Conservation (phyloP, 495 filamentous ascomycete species). For the Hypoxylon perforatum region DNA sequence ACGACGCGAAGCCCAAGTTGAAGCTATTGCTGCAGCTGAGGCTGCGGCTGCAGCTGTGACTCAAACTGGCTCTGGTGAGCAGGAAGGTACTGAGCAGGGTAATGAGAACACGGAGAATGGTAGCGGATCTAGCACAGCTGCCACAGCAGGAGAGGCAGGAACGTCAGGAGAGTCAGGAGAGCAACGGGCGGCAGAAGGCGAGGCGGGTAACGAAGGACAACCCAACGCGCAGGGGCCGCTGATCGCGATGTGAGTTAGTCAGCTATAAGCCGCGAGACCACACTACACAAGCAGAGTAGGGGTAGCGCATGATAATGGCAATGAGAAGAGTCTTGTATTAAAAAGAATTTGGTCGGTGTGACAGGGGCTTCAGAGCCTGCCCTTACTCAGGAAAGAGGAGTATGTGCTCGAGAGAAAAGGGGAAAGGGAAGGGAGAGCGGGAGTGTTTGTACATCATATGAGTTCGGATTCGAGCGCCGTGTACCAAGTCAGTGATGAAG, state of each 20-base stretch:
- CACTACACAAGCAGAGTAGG: neutral
- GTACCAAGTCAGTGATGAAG: too few species aligned
- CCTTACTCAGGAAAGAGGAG: too few species aligned
- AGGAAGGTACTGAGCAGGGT: slow-evolving; percentile 13
- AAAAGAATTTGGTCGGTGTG: neutral
- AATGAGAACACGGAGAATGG: slow-evolving; percentile 2
- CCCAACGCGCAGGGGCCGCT: slow-evolving; percentile 18
- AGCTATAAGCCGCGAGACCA: neutral
- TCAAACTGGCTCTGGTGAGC: slow-evolving; percentile 3
- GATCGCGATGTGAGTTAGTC: slow-evolving; percentile 13
- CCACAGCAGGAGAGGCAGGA: slow-evolving; percentile 1
- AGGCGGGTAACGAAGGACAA: slow-evolving; percentile 11
- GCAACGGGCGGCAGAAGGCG: slow-evolving; percentile 5
- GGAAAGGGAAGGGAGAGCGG: too few species aligned
- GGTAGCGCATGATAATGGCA: neutral
- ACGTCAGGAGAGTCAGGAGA: slow-evolving; percentile 1
- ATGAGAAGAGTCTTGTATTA: neutral
- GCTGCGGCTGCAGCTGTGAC: slow-evolving; percentile 24
- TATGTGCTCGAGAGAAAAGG: too few species aligned
- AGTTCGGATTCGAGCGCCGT: too few species aligned
- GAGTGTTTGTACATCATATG: too few species aligned
- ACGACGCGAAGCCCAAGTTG: slow-evolving; percentile 56
- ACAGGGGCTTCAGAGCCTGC: neutral
- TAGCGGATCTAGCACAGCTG: neutral
- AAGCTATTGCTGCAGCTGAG: slow-evolving; percentile 55